Evolutionary conservation across 202 grass and related monocot species (phyloP).

Genomic region (Digitaria exilis): DNA sequence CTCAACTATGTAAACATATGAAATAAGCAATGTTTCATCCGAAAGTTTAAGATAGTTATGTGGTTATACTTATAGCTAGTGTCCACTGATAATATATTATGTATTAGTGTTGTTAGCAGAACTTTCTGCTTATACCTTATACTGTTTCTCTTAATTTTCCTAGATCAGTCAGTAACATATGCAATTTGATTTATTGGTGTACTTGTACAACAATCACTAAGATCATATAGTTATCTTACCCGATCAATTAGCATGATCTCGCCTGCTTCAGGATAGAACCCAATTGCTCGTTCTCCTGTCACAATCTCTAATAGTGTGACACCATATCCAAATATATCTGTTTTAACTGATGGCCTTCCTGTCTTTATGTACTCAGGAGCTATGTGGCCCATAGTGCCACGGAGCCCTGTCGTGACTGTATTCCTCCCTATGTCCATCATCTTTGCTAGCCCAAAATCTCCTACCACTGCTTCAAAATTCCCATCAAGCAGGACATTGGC

Average conservation of each 20-base stretch:
- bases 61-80: conserved; percentile 3
- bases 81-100: conserved; percentile 2
- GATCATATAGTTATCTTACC: conserved; percentile 50
- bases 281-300: conserved; percentile 76
- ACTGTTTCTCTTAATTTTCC: conserved; percentile 17
- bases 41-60: conserved; percentile 14
- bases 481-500: conserved; percentile 84
- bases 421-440: conserved; percentile 73
- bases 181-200: conserved; percentile 5
- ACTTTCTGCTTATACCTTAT: neutral
- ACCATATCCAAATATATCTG: conserved; percentile 91
- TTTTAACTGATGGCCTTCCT: conserved; percentile 86
- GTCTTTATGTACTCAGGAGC: conserved; percentile 92
- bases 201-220: neutral
- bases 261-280: conserved; percentile 59
- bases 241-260: conserved; percentile 78
- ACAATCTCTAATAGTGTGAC: conserved; percentile 78
- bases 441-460: conserved; percentile 91
- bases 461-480: conserved; percentile 79
- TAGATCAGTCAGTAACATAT: conserved; percentile 7
- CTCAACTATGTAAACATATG: conserved; percentile 27
- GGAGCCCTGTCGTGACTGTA: conserved; percentile 70
- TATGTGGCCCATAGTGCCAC: conserved; percentile 91
- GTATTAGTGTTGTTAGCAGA: conserved; percentile 21
- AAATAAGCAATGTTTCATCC: neutral